Evolutionary conservation across 2,329 filamentous ascomycete species (phyloP).

Genomic region (Talaromyces atroroseus): DNA sequence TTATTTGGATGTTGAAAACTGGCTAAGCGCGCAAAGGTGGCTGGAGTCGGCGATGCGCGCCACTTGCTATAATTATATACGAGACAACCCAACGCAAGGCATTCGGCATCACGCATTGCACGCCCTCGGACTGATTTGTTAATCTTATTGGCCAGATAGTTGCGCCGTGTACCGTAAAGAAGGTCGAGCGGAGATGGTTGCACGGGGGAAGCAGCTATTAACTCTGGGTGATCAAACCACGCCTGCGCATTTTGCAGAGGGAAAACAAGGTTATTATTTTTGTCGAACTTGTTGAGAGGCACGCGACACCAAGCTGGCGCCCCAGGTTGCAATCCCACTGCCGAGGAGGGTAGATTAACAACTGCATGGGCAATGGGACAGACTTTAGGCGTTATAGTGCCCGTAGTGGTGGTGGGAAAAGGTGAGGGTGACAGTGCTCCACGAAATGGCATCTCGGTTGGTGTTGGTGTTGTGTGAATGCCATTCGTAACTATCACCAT

Average conservation of each 20-base stretch:
- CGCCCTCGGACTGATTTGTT: slow-evolving; percentile 17
- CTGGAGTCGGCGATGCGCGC: slow-evolving; percentile 19
- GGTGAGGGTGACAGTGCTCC: neutral
- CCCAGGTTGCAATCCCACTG: slow-evolving; percentile 13
- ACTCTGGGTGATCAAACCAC: slow-evolving; percentile 19
- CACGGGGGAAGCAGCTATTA: slow-evolving; percentile 19
- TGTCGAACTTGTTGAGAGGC: slow-evolving; percentile 12
- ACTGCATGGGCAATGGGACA: neutral
- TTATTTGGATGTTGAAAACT: slow-evolving; percentile 17
- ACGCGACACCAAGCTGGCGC: slow-evolving; percentile 2
- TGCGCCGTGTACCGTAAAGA: slow-evolving; percentile 23
- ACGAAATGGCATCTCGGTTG: neutral
- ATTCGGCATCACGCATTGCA: slow-evolving; percentile 23
- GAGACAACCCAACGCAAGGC: slow-evolving; percentile 20
- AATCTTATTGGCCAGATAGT: slow-evolving; percentile 22
- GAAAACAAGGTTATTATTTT: slow-evolving; percentile 15
- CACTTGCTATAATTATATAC: slow-evolving; percentile 21
- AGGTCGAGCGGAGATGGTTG: slow-evolving; percentile 22
- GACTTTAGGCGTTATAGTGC: neutral
- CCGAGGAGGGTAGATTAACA: slow-evolving; percentile 7
- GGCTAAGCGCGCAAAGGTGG: slow-evolving; percentile 18
- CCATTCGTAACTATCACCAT: neutral
- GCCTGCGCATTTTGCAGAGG: slow-evolving; percentile 1
- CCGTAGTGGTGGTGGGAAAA: neutral
- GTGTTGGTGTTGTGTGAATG: neutral